These are phyloP conservation scores for Fusarium goolgardi DNA, from an alignment of 2,329 filamentous ascomycete species.

Conservation along the genomic window DNA sequence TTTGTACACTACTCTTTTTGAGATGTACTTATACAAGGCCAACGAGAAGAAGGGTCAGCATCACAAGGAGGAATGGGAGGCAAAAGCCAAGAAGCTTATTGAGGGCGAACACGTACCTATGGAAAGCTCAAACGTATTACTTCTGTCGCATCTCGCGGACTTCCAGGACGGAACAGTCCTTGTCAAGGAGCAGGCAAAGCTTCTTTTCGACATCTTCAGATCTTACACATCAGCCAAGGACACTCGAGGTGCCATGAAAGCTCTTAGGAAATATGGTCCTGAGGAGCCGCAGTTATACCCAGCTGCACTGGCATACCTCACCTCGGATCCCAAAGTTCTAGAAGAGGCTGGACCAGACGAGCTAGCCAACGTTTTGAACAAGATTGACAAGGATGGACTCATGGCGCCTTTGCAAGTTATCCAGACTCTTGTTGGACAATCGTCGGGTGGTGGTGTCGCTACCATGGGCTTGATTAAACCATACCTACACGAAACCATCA, in stretches of 20 bases:
- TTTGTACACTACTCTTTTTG: conserved; percentile 93
- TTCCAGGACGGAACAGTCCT: conserved; percentile 92
- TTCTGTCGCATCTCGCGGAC: conserved; percentile 90
- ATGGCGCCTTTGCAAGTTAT: conserved; percentile 98
- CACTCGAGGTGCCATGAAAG: conserved; percentile 88
- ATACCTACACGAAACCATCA: conserved; percentile 89
- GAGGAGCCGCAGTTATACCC: conserved; percentile 93
- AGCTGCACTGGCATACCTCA: conserved; percentile 92
- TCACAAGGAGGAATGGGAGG: conserved; percentile 84
- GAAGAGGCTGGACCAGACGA: conserved; percentile 87
- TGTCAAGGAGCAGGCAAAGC: conserved; percentile 91
- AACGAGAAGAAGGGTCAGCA: conserved; percentile 74
- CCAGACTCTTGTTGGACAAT: conserved; percentile 81
- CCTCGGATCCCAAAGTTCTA: conserved; percentile 82
- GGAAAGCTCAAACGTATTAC: conserved; percentile 91
- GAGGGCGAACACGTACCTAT: conserved; percentile 84
- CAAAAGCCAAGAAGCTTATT: conserved; percentile 89
- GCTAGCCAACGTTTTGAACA: conserved; percentile 80
- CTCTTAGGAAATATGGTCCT: conserved; percentile 89
- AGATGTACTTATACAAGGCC: conserved; percentile 96
- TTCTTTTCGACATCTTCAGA: conserved; percentile 95
- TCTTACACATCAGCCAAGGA: conserved; percentile 95
- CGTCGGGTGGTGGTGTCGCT: conserved; percentile 70
- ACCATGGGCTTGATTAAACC: conserved; percentile 98
- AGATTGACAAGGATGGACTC: conserved; percentile 89